Evolutionary conservation across 2,329 filamentous ascomycete species (phyloP).

Genomic region (Trichophyton schoenleinii): DNA sequence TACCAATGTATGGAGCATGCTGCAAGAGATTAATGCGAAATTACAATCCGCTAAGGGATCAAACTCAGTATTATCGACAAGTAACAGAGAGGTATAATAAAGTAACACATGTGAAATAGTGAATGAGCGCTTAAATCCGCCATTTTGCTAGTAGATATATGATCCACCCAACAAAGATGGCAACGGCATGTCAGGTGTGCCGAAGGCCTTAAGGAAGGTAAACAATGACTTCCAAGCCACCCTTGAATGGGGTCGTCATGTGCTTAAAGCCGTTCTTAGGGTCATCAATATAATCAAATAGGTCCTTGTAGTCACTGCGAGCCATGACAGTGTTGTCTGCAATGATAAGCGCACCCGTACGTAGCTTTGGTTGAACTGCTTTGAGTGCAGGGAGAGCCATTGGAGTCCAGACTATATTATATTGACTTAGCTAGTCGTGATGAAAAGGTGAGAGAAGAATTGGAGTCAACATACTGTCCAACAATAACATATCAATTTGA

Average conservation of each 20-base stretch:
- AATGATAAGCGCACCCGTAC: slow-evolving; percentile 38
- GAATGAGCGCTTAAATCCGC: neutral
- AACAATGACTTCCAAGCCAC: slow-evolving; percentile 37
- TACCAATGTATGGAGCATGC: neutral
- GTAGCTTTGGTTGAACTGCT: slow-evolving; percentile 35
- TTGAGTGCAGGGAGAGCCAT: slow-evolving; percentile 43
- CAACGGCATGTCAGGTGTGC: neutral
- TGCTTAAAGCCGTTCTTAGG: slow-evolving; percentile 39
- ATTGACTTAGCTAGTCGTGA: neutral
- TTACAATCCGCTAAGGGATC: neutral
- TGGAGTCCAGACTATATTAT: slow-evolving; percentile 41
- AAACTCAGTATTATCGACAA: neutral
- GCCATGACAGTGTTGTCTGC: slow-evolving; percentile 38
- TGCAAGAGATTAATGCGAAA: neutral
- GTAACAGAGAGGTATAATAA: neutral
- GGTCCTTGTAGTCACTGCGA: slow-evolving; percentile 34
- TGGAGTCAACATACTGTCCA: slow-evolving; percentile 44
- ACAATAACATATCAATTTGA: slow-evolving; percentile 43
- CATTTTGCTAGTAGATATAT: neutral
- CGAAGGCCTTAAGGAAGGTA: slow-evolving; percentile 18
- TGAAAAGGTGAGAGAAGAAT: neutral
- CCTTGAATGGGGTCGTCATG: slow-evolving; percentile 38
- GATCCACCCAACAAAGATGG: no score
- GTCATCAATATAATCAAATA: slow-evolving; percentile 36
- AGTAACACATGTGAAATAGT: neutral